phyloP scores from a whole-genome alignment of 2,329 filamentous ascomycete genomes.

The Beauveria bassiana region DNA sequence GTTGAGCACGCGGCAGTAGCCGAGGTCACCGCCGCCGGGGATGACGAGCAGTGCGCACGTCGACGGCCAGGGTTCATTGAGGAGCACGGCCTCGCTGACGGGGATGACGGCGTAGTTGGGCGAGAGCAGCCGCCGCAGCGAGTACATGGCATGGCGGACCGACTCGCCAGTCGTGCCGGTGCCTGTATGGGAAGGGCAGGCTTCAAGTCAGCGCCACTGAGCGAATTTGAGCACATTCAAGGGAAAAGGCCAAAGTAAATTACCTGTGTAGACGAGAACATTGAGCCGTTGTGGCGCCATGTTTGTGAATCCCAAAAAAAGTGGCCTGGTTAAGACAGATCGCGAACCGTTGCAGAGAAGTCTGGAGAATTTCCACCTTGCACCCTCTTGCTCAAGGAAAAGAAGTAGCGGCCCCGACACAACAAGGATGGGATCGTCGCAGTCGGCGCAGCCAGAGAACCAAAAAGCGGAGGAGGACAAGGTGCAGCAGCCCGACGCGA shows the following conservation, averaged over 20 bases:
- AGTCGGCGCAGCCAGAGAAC: not conserved
- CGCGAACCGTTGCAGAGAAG: constrained; percentile 4
- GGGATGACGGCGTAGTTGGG: constrained; percentile 91
- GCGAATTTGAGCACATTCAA: not conserved
- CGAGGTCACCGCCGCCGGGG: constrained; percentile 88
- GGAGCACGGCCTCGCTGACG: constrained; percentile 65
- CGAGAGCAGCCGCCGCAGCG: constrained; percentile 75
- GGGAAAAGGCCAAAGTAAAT: not conserved
- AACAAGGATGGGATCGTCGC: constrained; percentile 5
- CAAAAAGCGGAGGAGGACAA: constrained; percentile 28
- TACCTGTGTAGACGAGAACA: constrained; percentile 87
- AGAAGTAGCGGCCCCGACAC: not conserved
- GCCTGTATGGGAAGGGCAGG: constrained; percentile 41
- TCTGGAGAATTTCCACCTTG: constrained; percentile 9
- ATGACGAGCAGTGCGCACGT: constrained; percentile 86
- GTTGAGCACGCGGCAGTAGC: constrained; percentile 82
- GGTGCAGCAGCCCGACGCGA: constrained; percentile 26
- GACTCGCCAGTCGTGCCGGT: constrained; percentile 81
- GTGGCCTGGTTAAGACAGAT: constrained; percentile 7
- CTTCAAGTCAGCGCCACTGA: not conserved
- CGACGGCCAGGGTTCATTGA: constrained; percentile 85
- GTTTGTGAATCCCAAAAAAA: constrained; percentile 7
- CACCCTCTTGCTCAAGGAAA: not conserved
- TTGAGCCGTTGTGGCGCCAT: constrained; percentile 73
- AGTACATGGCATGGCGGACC: constrained; percentile 81